A percentile compares a stretch with the other conserved stretches of the same genome.
Evolutionary conservation across 371 early-diverging fungal genomes (phyloP).

Genomic region (Batkoa obscura): DNA sequence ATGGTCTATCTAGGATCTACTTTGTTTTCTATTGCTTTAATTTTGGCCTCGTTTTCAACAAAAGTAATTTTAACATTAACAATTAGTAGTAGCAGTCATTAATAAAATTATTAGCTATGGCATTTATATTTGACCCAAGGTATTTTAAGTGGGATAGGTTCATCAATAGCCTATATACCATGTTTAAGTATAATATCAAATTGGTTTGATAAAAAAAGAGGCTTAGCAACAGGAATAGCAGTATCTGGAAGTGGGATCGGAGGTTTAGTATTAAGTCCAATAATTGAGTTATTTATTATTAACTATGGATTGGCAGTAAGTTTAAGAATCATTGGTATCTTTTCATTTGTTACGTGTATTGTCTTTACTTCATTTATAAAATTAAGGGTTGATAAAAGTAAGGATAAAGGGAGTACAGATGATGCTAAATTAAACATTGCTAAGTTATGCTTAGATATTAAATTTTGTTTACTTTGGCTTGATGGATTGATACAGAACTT

Average conservation of each 20-base stretch:
- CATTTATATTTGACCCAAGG: slow-evolving; percentile 29
- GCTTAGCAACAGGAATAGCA: slow-evolving; percentile 52
- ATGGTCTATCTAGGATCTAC: slow-evolving; percentile 10
- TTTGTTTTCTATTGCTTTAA: slow-evolving; percentile 19
- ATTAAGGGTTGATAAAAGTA: neutral
- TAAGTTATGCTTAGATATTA: slow-evolving; percentile 12
- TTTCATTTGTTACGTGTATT: slow-evolving; percentile 11
- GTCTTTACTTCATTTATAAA: neutral
- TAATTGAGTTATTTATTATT: neutral
- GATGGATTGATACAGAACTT: slow-evolving; percentile 13
- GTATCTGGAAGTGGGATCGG: slow-evolving; percentile 61
- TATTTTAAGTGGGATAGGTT: slow-evolving; percentile 25
- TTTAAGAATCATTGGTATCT: neutral
- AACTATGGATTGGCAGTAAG: neutral
- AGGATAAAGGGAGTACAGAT: neutral
- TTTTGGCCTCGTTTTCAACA: slow-evolving; percentile 10
- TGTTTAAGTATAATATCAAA: slow-evolving; percentile 37
- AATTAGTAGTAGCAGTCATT: too few species aligned
- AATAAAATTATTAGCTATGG: slow-evolving; percentile 15
- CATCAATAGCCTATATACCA: slow-evolving; percentile 31
- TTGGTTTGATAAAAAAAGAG: slow-evolving; percentile 51
- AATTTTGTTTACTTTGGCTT: slow-evolving; percentile 13
- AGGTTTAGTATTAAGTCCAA: slow-evolving; percentile 44
- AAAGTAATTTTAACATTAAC: neutral
- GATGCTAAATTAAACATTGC: slow-evolving; percentile 1